Conservation (phyloP, 352 stramenopile species). For the Phytophthora pistaciae region DNA sequence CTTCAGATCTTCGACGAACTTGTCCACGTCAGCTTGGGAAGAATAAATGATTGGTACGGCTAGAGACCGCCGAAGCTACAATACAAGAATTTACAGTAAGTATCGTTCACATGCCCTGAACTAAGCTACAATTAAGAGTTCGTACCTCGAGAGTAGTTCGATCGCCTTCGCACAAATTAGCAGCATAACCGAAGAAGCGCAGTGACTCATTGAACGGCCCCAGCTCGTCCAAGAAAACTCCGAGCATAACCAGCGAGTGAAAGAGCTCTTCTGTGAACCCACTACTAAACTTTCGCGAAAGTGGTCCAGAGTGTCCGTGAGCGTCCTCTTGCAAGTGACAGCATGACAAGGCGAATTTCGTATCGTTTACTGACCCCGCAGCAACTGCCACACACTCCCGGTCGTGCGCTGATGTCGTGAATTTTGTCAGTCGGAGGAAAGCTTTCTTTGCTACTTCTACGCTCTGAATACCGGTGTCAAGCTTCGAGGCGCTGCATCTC, state of each 20-base stretch:
- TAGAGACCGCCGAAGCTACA: slow-evolving; percentile 34
- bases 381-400: slow-evolving; percentile 26
- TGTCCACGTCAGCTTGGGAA: slow-evolving; percentile 33
- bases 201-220: slow-evolving; percentile 58
- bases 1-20: slow-evolving; percentile 22
- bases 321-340: slow-evolving; percentile 8
- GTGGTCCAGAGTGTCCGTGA: background rate
- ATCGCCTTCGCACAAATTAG: slow-evolving; percentile 45
- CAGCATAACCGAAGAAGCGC: slow-evolving; percentile 47
- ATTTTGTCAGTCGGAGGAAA: slow-evolving; percentile 26
- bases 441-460: slow-evolving; percentile 30
- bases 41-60: slow-evolving; percentile 43
- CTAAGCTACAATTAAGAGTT: background rate
- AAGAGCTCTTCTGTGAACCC: slow-evolving; percentile 57
- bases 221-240: slow-evolving; percentile 73
- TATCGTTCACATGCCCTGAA: background rate
- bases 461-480: slow-evolving; percentile 18
- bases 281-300: slow-evolving; percentile 39
- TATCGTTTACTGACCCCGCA: slow-evolving; percentile 11
- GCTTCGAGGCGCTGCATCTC: slow-evolving; percentile 11
- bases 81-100: background rate
- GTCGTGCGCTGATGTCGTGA: slow-evolving; percentile 34
- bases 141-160: slow-evolving; percentile 47
- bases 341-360: background rate
- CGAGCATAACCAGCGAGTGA: slow-evolving; percentile 58